Base-by-base conservation (phyloP, 208 protist species). In the Trypanosoma boissoni region DNA sequence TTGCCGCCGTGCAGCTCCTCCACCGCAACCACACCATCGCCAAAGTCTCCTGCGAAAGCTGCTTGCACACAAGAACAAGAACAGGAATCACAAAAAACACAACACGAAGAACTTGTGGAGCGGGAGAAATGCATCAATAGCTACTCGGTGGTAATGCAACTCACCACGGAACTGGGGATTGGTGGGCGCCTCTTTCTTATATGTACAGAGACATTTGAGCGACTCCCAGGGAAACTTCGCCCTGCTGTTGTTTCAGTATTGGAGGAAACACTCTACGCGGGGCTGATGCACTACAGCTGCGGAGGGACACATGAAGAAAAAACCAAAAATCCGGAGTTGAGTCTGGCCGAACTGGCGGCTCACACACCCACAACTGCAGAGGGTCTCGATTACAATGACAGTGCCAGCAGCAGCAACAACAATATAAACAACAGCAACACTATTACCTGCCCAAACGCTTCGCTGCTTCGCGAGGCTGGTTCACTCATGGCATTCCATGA, bases 1-100 rank as follows among this genome's bases (percentile, higher is more conserved):
- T 24, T 60, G 9, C 28, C 37, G 36, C 54, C 54, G 43, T 28
- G 54, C 37, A 46, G 54, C 37, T 45, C 8, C 36, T 27, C 54
- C 4, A 24, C 54, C 23, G 34, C 54, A 16, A 46, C 34, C 23
- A 39, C 34, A 6, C 34, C 34, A 12, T 39, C 34, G 8, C 34
- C 34, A 16, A 16, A 6, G 8, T 39, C 34, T 6, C 34, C 34
- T 16, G 6, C 34, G n/a, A n/a, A n/a, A n/a, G n/a, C n/a, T n/a
- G n/a, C n/a, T n/a, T n/a, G n/a, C n/a, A n/a, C n/a, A n/a, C n/a
- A n/a, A n/a, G n/a, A n/a, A n/a, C n/a, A n/a, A n/a, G n/a, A n/a
- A n/a, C n/a, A n/a, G n/a, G n/a, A n/a, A n/a, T n/a, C n/a, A n/a
- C n/a, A n/a, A n/a, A n/a, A n/a, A n/a, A n/a, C n/a, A n/a, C n/a